phyloP scores from a whole-genome alignment of 2,329 filamentous ascomycete genomes.

The Coniochaeta sp. region DNA sequence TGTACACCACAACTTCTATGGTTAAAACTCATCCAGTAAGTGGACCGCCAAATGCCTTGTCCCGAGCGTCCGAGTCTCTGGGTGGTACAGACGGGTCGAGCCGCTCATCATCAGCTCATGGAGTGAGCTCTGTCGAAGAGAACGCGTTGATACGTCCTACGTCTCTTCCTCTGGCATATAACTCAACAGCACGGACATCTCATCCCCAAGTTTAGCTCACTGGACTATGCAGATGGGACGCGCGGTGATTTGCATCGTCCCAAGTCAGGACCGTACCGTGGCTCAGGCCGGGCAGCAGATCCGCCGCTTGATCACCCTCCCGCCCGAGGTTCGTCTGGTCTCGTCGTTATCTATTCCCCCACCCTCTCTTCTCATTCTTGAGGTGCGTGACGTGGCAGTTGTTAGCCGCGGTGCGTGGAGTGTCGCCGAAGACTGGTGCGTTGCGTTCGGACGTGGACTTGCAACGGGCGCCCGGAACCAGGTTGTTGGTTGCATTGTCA shows the following conservation, averaged over 20 bases:
- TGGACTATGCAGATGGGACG: neutral
- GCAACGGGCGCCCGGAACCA: neutral
- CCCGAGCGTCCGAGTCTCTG: neutral
- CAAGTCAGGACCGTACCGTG: neutral
- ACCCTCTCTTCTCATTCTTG: neutral
- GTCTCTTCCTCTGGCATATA: neutral
- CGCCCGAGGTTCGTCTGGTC: neutral
- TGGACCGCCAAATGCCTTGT: neutral
- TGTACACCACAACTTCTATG: neutral
- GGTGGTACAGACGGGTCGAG: constrained; percentile 1
- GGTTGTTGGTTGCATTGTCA: neutral
- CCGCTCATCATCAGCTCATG: neutral
- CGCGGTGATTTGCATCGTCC: neutral
- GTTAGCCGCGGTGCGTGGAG: neutral
- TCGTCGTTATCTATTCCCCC: neutral
- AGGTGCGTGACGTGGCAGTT: neutral
- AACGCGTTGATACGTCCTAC: neutral
- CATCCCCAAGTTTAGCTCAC: neutral
- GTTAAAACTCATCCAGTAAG: neutral
- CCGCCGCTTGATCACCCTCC: neutral
- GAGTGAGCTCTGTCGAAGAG: neutral
- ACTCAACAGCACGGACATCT: neutral
- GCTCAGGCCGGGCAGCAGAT: neutral
- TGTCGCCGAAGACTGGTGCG: neutral
- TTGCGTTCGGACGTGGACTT: neutral